Evolutionary conservation across 2,329 filamentous ascomycete species (phyloP), one percentile per base, ranked within the genome.

Genomic region (Aspergillus fumigatiaffinis): DNA sequence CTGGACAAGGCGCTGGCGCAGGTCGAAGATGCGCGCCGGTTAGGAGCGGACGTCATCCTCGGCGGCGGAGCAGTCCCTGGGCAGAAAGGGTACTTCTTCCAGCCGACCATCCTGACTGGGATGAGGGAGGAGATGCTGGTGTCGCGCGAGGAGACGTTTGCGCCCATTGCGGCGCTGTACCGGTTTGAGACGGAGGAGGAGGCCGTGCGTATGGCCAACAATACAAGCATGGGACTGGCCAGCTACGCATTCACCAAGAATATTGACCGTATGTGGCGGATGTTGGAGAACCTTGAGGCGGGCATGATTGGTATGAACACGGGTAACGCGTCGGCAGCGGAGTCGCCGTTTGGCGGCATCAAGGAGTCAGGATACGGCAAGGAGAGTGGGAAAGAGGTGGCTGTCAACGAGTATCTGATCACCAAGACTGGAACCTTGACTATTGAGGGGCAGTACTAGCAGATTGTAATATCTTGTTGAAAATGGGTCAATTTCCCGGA

Each of bases 161-260:
- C 84, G 0, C 87, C 87, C 0, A 79, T 89, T 35, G 78, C 82
- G 25, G 86, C 85, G 0, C 71, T 90, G 52, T 86, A 86, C 65
- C 79, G 79, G 55, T 89, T 90, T 61, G 82, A 87, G 25, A 85
- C 80, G 0, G 87, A 89, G 63, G 84, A 87, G 1, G 84, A 89
- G 66, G 86, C 77, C 4, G 82, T 88, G 3, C 72, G 78, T 55
- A 69, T 75, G 41, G 85, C 86, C 1, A 88, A 88, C 61, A 79
- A 84, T 51, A 86, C 84, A 6, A 82, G 80, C 50, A 87, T 88
- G 81, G 86, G 86, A 4, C 71, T 88, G 59, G 86, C 86, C 7
- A 86, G 83, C 42, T 89, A 89, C 65, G 84, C 84, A 59, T 88
- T 88, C 71, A 89, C 86, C 0, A 87, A 87, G 74, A 84, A 87